Base-by-base conservation (phyloP, 1,284 basidiomycete species). In the Termitomyces sp. region DNA sequence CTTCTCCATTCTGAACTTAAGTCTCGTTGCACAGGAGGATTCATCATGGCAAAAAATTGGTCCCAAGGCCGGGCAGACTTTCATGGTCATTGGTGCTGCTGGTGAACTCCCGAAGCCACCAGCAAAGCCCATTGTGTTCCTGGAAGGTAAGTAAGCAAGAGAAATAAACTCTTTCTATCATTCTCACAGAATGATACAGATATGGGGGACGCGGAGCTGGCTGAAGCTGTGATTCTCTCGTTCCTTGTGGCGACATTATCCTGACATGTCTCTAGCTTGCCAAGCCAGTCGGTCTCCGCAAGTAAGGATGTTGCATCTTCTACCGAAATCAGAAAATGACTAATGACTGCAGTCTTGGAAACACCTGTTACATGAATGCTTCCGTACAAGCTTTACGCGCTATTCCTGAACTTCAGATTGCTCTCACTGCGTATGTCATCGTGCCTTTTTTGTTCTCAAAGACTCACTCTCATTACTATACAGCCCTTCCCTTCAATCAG, bases 331-430 rank as follows among this genome's bases (percentile, higher is more conserved):
- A 21, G 44, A 51, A 39, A 53, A 26, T 58, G 21, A 36, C 48
- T 10, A 5, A 26, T 4, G 17, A 19, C 10, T 30, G 6, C 55
- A 85, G 82, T 64, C 73, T 92, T 43, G 93, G 93, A 39, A 95
- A 95, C 67, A 95, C 92, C 0, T 95, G 93, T 66, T 98, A 98
- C 71, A 92, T 98, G 84, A 98, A 98, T 67, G 87, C 96, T 5
- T 94, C 92, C 0, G 76, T 99, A 1, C 96, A 99, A 73, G 89
- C 92, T 13, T 79, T 99, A 59, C 87, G 93, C 17, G 85, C 89
- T 2, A 90, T 99, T 53, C 94, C 94, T 0, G 93, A 98, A 65
- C 79, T 99, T 1, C 87, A 90, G 62, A 68, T 74, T 1, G 86
- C 90, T 1, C 76, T 96, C 19, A 70, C 69, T 58, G 70, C 70